Evolutionary conservation across 371 early-diverging fungal species (phyloP), one percentile per base, ranked within the genome.

Genomic region (Blakeslea trispora): DNA sequence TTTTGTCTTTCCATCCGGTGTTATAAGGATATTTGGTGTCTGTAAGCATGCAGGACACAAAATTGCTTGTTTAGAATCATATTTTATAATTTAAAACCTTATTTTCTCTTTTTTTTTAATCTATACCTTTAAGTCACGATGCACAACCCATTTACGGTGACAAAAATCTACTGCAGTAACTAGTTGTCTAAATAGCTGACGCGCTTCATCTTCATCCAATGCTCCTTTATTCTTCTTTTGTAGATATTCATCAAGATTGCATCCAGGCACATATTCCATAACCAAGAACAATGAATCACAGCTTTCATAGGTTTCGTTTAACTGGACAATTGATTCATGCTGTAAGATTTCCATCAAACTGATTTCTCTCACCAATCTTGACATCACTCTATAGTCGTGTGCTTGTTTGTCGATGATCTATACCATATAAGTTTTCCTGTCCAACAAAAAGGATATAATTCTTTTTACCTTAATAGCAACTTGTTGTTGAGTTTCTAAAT

Each of bases 231-330:
- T 81, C 42, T 57, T 61, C 42, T 79, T 62, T 31, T 69, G 76
- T 8, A 86, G 50, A 50, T 84, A 72, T 55, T 86, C 82, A 43
- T 84, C 82, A 40, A 84, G 53, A 51, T 81, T 82, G 56, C 75
- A 72, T 17, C 82, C 84, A 53, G 69, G 78, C 3, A 85, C 77
- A 50, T 85, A 85, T 60, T 87, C 87, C 84, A 87, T 79, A 21
- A 85, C 74, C 39, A 93, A 72, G 69, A 84, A 91, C 9, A 94
- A 77, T 18, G 92, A 87, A 56, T 87, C 77, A 48, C 86, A 86
- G 42, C 94, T 95, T 64, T 91, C 93, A 52, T 92, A 88, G 15
- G 95, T 94, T 71, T 95, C 97, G 61, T 91, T 84, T 6, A 97
- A 81, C 60, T 90, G 87, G 28, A 95, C 92, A 57, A 97, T 89